Conservation (phyloP, 2,329 filamentous ascomycete species). For the Microdochium paspali region DNA sequence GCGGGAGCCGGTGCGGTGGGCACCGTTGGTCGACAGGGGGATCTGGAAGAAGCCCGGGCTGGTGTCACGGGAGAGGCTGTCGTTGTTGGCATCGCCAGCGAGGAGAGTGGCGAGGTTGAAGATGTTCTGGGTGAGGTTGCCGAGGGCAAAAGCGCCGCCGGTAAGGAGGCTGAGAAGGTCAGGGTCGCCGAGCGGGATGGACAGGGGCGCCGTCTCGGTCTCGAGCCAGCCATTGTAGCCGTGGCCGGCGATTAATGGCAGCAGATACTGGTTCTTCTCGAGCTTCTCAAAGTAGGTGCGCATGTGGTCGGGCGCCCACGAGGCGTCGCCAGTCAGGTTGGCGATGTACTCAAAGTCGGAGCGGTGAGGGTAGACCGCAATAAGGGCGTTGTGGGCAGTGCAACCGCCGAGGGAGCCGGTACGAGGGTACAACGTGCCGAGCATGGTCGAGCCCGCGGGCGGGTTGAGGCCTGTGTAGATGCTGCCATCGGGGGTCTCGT, state of each 20-base stretch:
- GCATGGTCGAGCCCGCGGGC: slow-evolving; percentile 36
- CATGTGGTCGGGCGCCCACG: slow-evolving; percentile 49
- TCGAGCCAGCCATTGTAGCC: slow-evolving; percentile 48
- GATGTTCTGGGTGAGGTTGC: slow-evolving; percentile 22
- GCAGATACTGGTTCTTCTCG: slow-evolving; percentile 44
- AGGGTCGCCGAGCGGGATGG: slow-evolving; percentile 38
- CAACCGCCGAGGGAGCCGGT: slow-evolving; percentile 48
- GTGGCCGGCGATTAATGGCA: slow-evolving; percentile 48
- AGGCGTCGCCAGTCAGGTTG: slow-evolving; percentile 41
- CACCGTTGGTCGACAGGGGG: slow-evolving; percentile 42
- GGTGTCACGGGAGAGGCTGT: slow-evolving; percentile 31
- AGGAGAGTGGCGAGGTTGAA: slow-evolving; percentile 29
- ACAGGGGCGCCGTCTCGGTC: slow-evolving; percentile 39
- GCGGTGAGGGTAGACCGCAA: slow-evolving; percentile 40
- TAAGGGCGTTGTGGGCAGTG: slow-evolving; percentile 44
- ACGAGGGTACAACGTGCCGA: slow-evolving; percentile 49
- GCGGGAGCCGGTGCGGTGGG: slow-evolving; percentile 41
- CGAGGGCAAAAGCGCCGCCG: slow-evolving; percentile 42
- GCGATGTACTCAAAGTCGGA: slow-evolving; percentile 45
- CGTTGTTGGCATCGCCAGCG: slow-evolving; percentile 40
- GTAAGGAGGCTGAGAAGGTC: slow-evolving; percentile 42
- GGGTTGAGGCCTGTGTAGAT: slow-evolving; percentile 43
- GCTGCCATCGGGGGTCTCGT: slow-evolving; percentile 36
- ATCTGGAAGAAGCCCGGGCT: slow-evolving; percentile 45
- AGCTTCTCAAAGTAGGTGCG: slow-evolving; percentile 42